Conservation (phyloP, 148 eudicot genomes). For the Rhododendron mucronatum region DNA sequence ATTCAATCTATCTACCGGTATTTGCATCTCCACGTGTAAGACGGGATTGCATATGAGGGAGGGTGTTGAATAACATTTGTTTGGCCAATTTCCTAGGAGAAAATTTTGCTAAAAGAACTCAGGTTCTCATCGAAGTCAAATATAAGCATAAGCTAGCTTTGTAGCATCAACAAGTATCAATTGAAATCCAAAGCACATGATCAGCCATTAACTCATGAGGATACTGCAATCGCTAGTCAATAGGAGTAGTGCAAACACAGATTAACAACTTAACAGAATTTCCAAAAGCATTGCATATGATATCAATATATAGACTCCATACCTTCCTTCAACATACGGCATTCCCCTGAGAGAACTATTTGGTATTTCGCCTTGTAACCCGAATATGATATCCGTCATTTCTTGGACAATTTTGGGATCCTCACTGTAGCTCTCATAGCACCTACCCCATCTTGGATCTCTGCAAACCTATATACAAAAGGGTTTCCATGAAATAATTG, state of each 20-base stretch:
- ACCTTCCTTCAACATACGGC: constrained; percentile 75
- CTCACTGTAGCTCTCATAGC: constrained; percentile 87
- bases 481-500: constrained; percentile 5
- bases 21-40: background rate
- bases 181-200: background rate
- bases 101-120: background rate
- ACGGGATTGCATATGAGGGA: background rate
- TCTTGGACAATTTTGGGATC: constrained; percentile 67
- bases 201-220: background rate
- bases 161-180: background rate
- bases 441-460: constrained; percentile 92
- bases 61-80: background rate
- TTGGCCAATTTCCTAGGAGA: background rate
- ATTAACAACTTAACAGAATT: background rate
- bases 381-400: constrained; percentile 67
- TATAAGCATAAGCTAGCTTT: background rate
- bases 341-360: constrained; percentile 42
- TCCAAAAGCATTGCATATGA: background rate
- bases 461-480: constrained; percentile 60
- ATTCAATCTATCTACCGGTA: too few species aligned
- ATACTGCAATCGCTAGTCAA: background rate
- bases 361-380: constrained; percentile 70
- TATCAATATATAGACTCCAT: constrained; percentile 17
- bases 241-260: background rate
- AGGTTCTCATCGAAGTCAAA: background rate